Conservation (phyloP, 2,329 filamentous ascomycete genomes). For the Zymoseptoria tritici region DNA sequence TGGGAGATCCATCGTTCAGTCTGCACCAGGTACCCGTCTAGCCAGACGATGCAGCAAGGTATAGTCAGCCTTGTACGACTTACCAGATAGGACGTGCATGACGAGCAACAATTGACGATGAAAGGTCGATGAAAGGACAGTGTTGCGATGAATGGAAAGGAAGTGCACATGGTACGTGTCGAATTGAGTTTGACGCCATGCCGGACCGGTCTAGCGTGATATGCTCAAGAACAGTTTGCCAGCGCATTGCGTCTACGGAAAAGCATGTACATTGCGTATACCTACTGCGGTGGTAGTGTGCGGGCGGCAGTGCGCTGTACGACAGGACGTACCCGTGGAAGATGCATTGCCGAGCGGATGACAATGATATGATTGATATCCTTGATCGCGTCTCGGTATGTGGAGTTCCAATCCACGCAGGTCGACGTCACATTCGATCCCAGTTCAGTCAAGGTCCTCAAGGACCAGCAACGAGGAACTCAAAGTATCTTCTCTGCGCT, state of each 20-base stretch:
- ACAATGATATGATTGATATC: background rate
- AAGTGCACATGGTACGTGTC: background rate
- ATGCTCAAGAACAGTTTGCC: background rate
- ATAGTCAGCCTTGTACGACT: slow-evolving; percentile 2
- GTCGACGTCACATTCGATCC: slow-evolving; percentile 6
- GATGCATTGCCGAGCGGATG: background rate
- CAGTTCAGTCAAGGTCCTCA: background rate
- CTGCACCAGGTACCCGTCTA: background rate
- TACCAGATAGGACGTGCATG: slow-evolving; percentile 6
- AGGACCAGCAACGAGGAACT: background rate
- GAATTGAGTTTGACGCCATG: background rate
- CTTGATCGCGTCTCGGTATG: background rate
- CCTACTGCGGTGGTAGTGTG: background rate
- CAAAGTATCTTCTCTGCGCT: background rate
- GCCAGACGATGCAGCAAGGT: background rate
- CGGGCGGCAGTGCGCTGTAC: background rate
- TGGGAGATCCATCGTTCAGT: background rate
- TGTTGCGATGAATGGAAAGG: background rate
- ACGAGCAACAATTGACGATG: background rate
- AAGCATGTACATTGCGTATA: background rate
- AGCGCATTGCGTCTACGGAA: background rate
- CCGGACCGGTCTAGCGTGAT: background rate
- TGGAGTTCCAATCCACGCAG: background rate
- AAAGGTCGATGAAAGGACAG: background rate
- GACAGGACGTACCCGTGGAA: background rate